These are phyloP conservation scores for Chenopodium album DNA, from an alignment of 148 eudicot genomes.

Conservation along the genomic window DNA sequence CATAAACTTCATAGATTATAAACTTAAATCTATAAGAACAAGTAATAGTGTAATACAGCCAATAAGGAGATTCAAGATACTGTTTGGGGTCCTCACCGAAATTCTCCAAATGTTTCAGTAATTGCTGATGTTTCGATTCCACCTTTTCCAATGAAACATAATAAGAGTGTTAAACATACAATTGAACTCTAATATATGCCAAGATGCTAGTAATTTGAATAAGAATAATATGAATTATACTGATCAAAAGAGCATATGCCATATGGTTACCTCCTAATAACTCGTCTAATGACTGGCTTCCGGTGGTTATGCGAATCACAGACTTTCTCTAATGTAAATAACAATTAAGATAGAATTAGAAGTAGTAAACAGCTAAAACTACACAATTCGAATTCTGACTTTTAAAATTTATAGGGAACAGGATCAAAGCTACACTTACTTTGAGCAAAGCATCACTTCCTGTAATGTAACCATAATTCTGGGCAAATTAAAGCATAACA, in stretches of 20 bases:
- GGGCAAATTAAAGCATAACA: constrained; percentile 15
- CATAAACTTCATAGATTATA: no score
- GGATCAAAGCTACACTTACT: constrained; percentile 39
- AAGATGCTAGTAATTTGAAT: not conserved
- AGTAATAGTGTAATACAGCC: no score
- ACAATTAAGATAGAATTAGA: not conserved
- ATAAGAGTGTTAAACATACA: not conserved
- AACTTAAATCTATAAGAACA: no score
- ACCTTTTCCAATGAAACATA: constrained; percentile 39
- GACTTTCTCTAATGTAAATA: constrained; percentile 59
- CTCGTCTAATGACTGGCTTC: constrained; percentile 90
- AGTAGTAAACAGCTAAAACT: not conserved
- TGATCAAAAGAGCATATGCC: not conserved
- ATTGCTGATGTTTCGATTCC: constrained; percentile 87
- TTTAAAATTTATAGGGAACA: constrained; percentile 9
- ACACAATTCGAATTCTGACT: not conserved
- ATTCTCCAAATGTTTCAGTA: constrained; percentile 97
- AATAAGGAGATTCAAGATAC: no score
- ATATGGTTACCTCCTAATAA: constrained; percentile 61
- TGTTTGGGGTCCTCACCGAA: constrained; percentile 47
- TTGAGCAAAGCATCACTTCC: constrained; percentile 93
- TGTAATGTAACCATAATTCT: constrained; percentile 95
- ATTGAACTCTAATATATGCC: not conserved
- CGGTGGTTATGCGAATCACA: constrained; percentile 83
- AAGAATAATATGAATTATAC: no score